A percentile compares a stretch with the other conserved stretches of the same genome.
Conservation (phyloP, 208 protist genomes). For the Trypanosoma avium region DNA sequence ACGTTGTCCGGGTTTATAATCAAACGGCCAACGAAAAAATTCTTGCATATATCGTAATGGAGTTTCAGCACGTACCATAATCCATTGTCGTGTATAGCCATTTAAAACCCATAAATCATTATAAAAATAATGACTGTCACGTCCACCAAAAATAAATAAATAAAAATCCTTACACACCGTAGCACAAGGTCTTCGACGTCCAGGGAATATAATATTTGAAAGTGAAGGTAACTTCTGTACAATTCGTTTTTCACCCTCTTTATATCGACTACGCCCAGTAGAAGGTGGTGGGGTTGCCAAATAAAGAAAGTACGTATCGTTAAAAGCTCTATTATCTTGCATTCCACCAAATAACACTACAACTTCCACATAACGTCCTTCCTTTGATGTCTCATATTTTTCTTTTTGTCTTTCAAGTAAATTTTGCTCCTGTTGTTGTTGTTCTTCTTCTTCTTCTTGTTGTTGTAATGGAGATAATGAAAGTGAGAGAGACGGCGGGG, state of each 20-base stretch:
- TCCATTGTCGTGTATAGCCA: constrained; percentile 46
- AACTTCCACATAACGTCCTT: constrained; percentile 43
- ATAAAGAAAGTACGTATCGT: constrained; percentile 48
- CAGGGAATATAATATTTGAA: constrained; percentile 25
- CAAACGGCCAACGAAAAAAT: constrained; percentile 41
- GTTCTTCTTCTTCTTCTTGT: not conserved
- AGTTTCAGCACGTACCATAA: constrained; percentile 54
- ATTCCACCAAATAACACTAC: constrained; percentile 75
- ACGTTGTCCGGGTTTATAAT: constrained; percentile 21
- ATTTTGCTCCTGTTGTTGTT: not conserved
- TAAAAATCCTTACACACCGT: constrained; percentile 47
- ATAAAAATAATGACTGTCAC: constrained; percentile 53
- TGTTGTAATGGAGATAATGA: not conserved
- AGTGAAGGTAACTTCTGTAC: constrained; percentile 10
- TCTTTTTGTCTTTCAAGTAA: not conserved
- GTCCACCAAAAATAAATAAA: constrained; percentile 71
- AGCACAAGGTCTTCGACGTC: constrained; percentile 49
- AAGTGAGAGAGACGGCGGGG: not conserved
- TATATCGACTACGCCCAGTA: not conserved
- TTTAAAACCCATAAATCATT: constrained; percentile 80
- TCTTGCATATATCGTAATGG: constrained; percentile 32
- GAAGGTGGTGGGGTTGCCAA: constrained; percentile 25
- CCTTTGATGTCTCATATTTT: not conserved
- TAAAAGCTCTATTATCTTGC: constrained; percentile 27
- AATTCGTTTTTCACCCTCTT: constrained; percentile 10